Evolutionary conservation across 2,329 filamentous ascomycete genomes (phyloP), one percentile per base, ranked within the genome.

Genomic region (Ascocoryne sarcoides): DNA sequence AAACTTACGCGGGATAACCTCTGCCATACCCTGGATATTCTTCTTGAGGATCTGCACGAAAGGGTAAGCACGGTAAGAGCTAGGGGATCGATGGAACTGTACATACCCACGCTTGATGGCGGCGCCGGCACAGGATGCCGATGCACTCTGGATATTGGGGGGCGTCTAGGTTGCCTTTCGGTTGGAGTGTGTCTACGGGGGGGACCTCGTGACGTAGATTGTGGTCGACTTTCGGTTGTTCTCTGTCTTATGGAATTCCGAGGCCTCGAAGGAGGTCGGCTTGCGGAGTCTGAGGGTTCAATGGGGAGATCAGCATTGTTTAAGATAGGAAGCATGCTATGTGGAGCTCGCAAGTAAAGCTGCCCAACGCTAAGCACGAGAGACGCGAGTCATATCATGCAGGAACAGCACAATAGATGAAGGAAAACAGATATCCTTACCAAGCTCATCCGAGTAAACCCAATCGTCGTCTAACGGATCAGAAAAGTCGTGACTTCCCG

Each of bases 251-350:
- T 43, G 14, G 41, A 39, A 30, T 45, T 43, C 44, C 52, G 44
- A 26, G 53, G 51, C 33, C 52, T 45, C 28, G 75, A 78, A 16
- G 75, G 43, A 23, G 56, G 51, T 39, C 53, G 49, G 29, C 76
- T 79, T 14, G 75, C 75, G 5, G 76, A 79, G 54, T 80, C 76
- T 23, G 68, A 70, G 10, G 75, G 75, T 2, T 26, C 23, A 26
- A 26, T 26, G 23, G 23, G 23, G 23, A 26, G 12, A 26, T 26
- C 12, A 26, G 23, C 23, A 26, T 26, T 26, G 12, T 26, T 7
- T 26, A n/a, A n/a, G 23, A 26, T 26, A 7, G 12, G 7, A 26
- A 7, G n/a, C n/a, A n/a, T n/a, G n/a, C n/a, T n/a, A n/a, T n/a
- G n/a, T 26, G 23, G 23, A 26, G 23, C 12, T 26, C 12, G 23